These are phyloP conservation scores for Heritiera littoralis DNA, from an alignment of 345 rosid species.

Conservation along the genomic window DNA sequence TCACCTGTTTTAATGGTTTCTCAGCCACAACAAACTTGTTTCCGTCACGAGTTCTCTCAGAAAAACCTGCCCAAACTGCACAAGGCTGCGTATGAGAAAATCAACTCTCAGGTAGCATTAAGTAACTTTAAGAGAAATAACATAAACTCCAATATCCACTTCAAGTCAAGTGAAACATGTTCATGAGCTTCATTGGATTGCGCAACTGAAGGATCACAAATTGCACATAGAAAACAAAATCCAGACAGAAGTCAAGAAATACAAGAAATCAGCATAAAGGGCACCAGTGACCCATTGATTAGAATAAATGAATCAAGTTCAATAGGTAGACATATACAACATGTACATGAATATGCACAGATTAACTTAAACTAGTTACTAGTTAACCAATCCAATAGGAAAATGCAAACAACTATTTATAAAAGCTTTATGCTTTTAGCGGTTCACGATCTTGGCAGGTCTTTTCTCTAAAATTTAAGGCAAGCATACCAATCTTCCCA, in stretches of 20 bases:
- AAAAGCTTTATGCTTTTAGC: neutral
- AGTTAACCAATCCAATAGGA: neutral
- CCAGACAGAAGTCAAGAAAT: neutral
- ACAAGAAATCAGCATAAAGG: neutral
- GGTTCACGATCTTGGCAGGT: neutral
- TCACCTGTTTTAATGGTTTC: slow-evolving; percentile 55
- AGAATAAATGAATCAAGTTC: neutral
- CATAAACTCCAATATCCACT: neutral
- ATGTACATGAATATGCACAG: neutral
- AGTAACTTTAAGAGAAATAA: neutral
- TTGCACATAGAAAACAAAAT: slow-evolving; percentile 7
- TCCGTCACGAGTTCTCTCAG: slow-evolving; percentile 80
- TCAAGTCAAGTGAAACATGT: slow-evolving; percentile 11
- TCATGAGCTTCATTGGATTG: neutral
- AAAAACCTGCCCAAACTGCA: slow-evolving; percentile 96
- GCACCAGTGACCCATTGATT: no score
- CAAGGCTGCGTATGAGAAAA: neutral
- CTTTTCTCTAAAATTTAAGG: neutral
- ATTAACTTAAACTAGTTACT: neutral
- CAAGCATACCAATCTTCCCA: neutral
- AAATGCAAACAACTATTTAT: neutral
- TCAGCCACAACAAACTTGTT: slow-evolving; percentile 86
- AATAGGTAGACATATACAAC: neutral
- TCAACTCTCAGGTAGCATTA: neutral
- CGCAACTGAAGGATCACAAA: neutral